These are phyloP conservation scores for Arthrobotrys pseudoclavata DNA, from an alignment of 2,329 filamentous ascomycete genomes.

Conservation along the genomic window DNA sequence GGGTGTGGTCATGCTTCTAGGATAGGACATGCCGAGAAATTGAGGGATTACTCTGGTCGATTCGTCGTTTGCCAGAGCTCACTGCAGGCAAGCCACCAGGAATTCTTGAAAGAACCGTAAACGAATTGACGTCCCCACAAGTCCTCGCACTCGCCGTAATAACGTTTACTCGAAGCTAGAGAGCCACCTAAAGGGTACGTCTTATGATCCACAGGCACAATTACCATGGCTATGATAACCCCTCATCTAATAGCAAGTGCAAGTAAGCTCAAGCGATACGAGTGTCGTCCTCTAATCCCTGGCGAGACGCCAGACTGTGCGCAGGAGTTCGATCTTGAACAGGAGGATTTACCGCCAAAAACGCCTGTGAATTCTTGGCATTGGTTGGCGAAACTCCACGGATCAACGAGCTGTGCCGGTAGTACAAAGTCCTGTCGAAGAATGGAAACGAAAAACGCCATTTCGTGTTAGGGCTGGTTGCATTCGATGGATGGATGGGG, in stretches of 20 bases:
- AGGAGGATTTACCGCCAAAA: slow-evolving; percentile 47
- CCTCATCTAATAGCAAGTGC: slow-evolving; percentile 2
- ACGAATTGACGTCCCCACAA: slow-evolving; percentile 17
- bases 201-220: slow-evolving; percentile 26
- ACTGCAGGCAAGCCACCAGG: slow-evolving; percentile 43
- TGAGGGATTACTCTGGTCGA: slow-evolving; percentile 52
- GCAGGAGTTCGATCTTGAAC: slow-evolving; percentile 18
- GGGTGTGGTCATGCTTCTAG: slow-evolving; percentile 53
- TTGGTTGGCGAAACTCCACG: slow-evolving; percentile 24
- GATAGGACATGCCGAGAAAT: slow-evolving; percentile 44
- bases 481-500: slow-evolving; percentile 11
- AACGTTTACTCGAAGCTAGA: slow-evolving; percentile 20
- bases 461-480: slow-evolving; percentile 6
- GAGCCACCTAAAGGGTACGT: slow-evolving; percentile 19
- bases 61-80: slow-evolving; percentile 40
- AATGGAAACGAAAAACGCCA: slow-evolving; percentile 33
- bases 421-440: slow-evolving; percentile 23
- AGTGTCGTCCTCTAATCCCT: slow-evolving; percentile 42
- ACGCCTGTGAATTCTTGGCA: slow-evolving; percentile 5
- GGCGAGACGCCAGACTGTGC: slow-evolving; percentile 29
- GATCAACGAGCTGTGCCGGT: slow-evolving; percentile 26
- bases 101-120: slow-evolving; percentile 8
- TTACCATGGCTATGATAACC: slow-evolving; percentile 9
- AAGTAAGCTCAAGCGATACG: slow-evolving; percentile 14
- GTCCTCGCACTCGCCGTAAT: slow-evolving; percentile 4